phyloP scores from a whole-genome alignment of 768 basidiomycete species.

The Lanmaoa rubissima region DNA sequence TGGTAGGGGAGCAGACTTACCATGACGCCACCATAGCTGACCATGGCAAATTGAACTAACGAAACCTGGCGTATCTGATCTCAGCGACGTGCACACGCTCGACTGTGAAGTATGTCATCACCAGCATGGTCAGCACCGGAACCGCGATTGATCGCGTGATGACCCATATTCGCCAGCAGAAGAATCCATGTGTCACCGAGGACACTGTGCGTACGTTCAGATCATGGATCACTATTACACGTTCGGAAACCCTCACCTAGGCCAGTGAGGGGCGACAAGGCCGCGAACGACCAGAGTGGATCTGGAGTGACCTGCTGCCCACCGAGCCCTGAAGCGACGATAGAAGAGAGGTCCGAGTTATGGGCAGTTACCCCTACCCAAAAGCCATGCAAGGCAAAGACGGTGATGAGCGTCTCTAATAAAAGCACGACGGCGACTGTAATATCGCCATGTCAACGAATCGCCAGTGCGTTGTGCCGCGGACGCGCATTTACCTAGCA shows the following conservation, averaged over 20 bases:
- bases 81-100: not conserved
- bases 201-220: conserved; percentile 3
- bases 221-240: not conserved
- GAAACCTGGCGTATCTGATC: conserved; percentile 2
- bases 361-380: not conserved
- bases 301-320: not conserved
- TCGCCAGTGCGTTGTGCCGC: not conserved
- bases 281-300: conserved; percentile 9
- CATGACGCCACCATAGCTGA: conserved; percentile 7
- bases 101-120: not conserved
- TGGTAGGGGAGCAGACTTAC: not conserved
- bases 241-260: not conserved
- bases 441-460: not conserved
- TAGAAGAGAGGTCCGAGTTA: conserved; percentile 6
- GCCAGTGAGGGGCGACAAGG: conserved; percentile 1
- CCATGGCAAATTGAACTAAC: conserved; percentile 10
- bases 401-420: conserved; percentile 9
- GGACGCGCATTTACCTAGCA: not conserved
- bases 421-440: conserved; percentile 4
- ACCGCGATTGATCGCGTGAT: not conserved
- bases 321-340: conserved; percentile 2
- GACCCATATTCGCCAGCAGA: conserved; percentile 11
- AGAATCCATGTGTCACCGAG: conserved; percentile 6
- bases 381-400: conserved; percentile 10
- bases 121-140: conserved; percentile 4